Base-by-base conservation (phyloP, 2,329 filamentous ascomycete species). In the Colletotrichum liaoningense region DNA sequence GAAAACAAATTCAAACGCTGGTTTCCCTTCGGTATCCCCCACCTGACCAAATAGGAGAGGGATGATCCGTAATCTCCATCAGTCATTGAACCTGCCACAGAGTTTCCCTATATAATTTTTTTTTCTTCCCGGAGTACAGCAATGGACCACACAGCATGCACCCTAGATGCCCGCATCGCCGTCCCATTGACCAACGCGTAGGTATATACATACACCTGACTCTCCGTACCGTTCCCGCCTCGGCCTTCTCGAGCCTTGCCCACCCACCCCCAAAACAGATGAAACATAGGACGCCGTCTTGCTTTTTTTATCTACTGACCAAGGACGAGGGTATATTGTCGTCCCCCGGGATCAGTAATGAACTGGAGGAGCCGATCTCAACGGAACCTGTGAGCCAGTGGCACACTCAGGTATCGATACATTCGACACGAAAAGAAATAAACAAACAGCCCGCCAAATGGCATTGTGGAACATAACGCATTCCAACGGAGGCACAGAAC, bases 191-290 rank as follows among this genome's bases (percentile, higher is more conserved):
- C 69, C 72, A 63, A 63, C 46, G 62, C 69, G 65, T 73, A 64
- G 69, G 64, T 74, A 73, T 72, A 74, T 73, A 68, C 64, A 74
- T 73, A 68, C 64, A 68, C 46, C 60, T 38, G 60, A 26, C 64
- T 65, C 49, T 38, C 57, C 69, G 42, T 22, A 28, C 46, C 38
- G 16, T 19, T 49, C 63, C 69, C 30, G 26, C 35, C 72, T 30
- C 58, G 22, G 22, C 63, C 59, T 28, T 57, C 46, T 62, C 55
- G 55, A 73, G 52, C 28, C 60, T 52, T 70, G 38, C 46, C 22
- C 26, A 46, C 59, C 59, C 67, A 14, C n/a, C 35, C 67, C 67
- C 30, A 69, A 65, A 28, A 56, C 26, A 69, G 3, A 49, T 35
- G 58, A 67, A 62, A 56, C 35, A 35, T 59, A 22, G 14, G 56